Conservation (phyloP, 257 asterid genomes). For the Eustoma russellianum region DNA sequence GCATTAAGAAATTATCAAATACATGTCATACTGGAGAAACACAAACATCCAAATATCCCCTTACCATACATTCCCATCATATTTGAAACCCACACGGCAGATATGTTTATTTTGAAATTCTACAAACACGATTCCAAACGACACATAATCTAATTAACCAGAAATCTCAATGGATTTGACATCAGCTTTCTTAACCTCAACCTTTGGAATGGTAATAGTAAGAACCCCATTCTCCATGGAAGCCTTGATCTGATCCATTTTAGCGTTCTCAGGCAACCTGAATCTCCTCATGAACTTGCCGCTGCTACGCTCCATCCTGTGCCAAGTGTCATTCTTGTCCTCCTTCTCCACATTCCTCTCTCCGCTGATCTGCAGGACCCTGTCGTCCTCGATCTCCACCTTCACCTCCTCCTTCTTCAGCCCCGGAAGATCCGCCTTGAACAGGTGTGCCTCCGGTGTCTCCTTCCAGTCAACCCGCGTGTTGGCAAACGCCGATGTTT, state of each 20-base stretch:
- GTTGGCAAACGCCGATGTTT: neutral
- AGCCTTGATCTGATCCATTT: neutral
- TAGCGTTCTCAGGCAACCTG: neutral
- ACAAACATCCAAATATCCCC: too few relatives aligned
- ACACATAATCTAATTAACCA: neutral
- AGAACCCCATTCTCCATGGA: slow-evolving; percentile 3
- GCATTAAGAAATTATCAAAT: too few relatives aligned
- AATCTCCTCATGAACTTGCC: slow-evolving; percentile 1
- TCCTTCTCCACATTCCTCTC: slow-evolving; percentile 2
- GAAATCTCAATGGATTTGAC: slow-evolving; percentile 2
- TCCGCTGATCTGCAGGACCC: neutral
- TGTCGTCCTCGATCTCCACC: neutral
- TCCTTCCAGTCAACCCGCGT: neutral
- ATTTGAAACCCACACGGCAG: too few relatives aligned
- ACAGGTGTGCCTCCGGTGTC: neutral
- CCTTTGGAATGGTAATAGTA: neutral
- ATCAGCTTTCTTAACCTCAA: neutral
- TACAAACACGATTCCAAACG: too few relatives aligned
- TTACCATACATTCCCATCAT: too few relatives aligned
- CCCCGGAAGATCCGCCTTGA: slow-evolving; percentile 1
- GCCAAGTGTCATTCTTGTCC: slow-evolving; percentile 2
- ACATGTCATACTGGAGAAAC: too few relatives aligned
- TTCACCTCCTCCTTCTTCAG: neutral
- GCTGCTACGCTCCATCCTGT: slow-evolving; percentile 1
- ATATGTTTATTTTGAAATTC: too few relatives aligned